A percentile compares a stretch with the other conserved stretches of the same genome.
Conservation (phyloP, 225 moss, liverwort and hornwort species). For the Asterella californica region DNA sequence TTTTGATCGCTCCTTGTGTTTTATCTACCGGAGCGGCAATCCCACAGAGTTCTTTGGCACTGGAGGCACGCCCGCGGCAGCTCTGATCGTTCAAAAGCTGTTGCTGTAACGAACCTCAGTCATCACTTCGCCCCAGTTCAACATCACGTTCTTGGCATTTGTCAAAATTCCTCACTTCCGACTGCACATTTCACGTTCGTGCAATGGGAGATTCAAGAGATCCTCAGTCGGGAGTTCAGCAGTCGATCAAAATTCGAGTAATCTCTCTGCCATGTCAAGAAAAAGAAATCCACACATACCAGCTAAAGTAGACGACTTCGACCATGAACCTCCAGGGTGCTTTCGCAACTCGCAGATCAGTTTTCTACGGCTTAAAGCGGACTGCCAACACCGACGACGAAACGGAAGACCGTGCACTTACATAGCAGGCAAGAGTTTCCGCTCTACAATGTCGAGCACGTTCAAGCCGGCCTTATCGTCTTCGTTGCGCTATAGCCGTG, state of each 20-base stretch:
- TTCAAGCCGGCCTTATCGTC: no score
- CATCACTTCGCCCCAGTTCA: background rate
- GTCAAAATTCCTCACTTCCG: background rate
- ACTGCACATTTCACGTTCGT: background rate
- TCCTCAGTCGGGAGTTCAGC: background rate
- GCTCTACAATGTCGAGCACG: no score
- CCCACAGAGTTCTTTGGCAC: background rate
- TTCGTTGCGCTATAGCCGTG: no score
- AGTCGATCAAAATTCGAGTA: background rate
- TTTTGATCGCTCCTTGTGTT: no score
- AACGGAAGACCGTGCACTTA: background rate
- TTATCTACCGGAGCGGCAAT: background rate
- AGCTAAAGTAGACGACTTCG: background rate
- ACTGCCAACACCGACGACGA: background rate
- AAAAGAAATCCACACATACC: background rate
- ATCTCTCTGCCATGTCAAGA: background rate
- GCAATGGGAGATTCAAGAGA: background rate
- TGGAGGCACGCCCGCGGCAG: no score
- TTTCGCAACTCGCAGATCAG: background rate
- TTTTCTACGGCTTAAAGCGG: background rate
- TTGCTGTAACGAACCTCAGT: no score
- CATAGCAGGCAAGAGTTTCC: no score
- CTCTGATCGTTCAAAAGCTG: no score
- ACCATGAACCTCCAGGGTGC: background rate
- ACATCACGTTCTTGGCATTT: background rate